Evolutionary conservation across 148 eudicot genomes (phyloP), one percentile per base, ranked within the genome.

Genomic region (Rhododendron henanense): DNA sequence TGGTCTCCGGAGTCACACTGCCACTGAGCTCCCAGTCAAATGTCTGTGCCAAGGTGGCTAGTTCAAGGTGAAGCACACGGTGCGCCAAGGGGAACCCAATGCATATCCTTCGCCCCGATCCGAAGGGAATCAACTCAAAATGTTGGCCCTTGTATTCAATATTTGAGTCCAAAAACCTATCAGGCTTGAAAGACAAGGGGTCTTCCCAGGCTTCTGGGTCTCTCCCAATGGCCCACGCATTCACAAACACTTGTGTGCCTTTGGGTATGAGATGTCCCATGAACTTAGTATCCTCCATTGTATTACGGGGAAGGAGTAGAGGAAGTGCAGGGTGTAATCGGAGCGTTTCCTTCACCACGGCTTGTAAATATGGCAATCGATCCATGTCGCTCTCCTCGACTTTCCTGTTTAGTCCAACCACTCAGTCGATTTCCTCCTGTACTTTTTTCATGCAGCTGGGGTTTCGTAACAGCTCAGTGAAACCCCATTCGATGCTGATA

Each of bases 51-150:
- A 84, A 53, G 37, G 86, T 48, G 47, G 86, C 85, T 57, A 84
- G 61, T 15, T 37, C 79, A 6, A 91, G 81, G 63, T 88, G 91
- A 77, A 90, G 41, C 76, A 86, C 79, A 1, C 87, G 87, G 48
- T 90, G 88, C 76, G 85, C 92, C 85, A 89, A 69, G 1, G 87
- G 41, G 18, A 85, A 57, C 1, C 91, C 92, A 2, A 63, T 69
- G 75, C 91, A 89, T 15, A 86, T 91, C 55, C 91, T 81, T 57
- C 91, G 85, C 21, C 92, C 91, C 0, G 91, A 81, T 11, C 92
- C 92, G 41, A 91, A 91, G 4, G 92, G 90, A 31, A 91, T 86
- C 18, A 89, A 77, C 86, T 89, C 92, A 63, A 85, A 89, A 28
- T 90, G 84, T 28, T 90, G 90, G 25, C 92, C 92, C 48, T 89